Percentiles rank a stretch among this genome's conserved stretches.
These are phyloP conservation scores for Cryptosporidium ubiquitum DNA, from an alignment of 169 alveolate genomes.

Conservation along the genomic window DNA sequence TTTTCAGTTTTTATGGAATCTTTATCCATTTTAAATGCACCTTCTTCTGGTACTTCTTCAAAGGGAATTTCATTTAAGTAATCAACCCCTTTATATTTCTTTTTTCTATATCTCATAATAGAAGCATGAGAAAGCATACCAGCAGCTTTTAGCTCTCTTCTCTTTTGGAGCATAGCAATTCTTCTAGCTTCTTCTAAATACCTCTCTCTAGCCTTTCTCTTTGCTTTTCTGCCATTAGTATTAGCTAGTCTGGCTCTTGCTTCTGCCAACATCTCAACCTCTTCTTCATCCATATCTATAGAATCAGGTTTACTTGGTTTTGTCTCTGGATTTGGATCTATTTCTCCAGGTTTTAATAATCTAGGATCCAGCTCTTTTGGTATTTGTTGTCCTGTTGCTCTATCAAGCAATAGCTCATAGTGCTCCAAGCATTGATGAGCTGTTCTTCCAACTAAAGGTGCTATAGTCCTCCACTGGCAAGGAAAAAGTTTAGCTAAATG, in stretches of 20 bases:
- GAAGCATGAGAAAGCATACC: constrained; percentile 88
- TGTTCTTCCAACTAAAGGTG: constrained; percentile 99
- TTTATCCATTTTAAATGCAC: constrained; percentile 89
- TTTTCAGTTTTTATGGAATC: constrained; percentile 78
- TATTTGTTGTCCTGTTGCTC: constrained; percentile 94
- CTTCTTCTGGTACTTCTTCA: constrained; percentile 93
- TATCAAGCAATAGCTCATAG: constrained; percentile 97
- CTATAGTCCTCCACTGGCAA: constrained; percentile 99
- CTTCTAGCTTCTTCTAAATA: constrained; percentile 97
- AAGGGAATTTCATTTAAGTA: constrained; percentile 95
- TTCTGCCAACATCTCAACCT: constrained; percentile 98
- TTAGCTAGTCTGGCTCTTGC: constrained; percentile 99
- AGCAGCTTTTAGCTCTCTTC: constrained; percentile 98
- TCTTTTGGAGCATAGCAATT: constrained; percentile 94
- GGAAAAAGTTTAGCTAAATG: constrained; percentile 99
- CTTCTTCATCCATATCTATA: constrained; percentile 99
- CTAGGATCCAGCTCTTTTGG: constrained; percentile 93
- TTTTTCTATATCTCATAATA: constrained; percentile 85
- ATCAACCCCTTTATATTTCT: constrained; percentile 90
- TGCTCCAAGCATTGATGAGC: constrained; percentile 99
- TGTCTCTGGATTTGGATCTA: constrained; percentile 99
- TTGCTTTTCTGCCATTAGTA: constrained; percentile 99
- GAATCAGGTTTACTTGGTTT: constrained; percentile 98
- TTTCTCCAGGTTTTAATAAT: constrained; percentile 98
- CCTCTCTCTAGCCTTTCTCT: constrained; percentile 98